Evolutionary conservation across 345 rosid genomes (phyloP).

Genomic region (Pistacia atlantica): DNA sequence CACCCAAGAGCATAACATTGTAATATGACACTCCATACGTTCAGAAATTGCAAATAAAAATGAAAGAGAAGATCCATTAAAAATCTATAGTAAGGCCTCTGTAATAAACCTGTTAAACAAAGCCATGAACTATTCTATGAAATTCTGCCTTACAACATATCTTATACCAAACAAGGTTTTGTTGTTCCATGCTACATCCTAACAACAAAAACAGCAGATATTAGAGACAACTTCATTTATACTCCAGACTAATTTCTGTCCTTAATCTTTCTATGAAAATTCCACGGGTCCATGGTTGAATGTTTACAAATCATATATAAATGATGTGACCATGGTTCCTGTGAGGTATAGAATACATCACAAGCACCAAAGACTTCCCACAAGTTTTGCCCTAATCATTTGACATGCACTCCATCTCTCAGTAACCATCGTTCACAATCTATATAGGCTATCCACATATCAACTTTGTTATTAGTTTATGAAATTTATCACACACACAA

Average conservation of each 20-base stretch:
- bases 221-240: neutral
- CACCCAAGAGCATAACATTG: neutral
- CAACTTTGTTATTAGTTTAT: neutral
- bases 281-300: neutral
- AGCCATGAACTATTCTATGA: neutral
- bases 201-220: neutral
- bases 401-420: neutral
- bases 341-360: neutral
- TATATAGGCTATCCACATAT: neutral
- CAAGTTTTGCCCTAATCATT: neutral
- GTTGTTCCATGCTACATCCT: neutral
- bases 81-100: neutral
- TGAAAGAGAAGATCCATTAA: neutral
- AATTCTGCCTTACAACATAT: neutral
- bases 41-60: neutral
- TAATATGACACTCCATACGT: neutral
- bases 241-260: conserved; percentile 5
- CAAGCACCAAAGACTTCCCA: neutral
- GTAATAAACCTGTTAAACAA: neutral
- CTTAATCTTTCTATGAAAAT: neutral
- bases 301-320: neutral
- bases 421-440: neutral
- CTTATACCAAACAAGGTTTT: neutral
- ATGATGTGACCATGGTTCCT: too few relatives aligned
- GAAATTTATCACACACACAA: neutral